These are phyloP conservation scores for Dryas alaskensis DNA, from an alignment of 306 rosid species.

Conservation along the genomic window DNA sequence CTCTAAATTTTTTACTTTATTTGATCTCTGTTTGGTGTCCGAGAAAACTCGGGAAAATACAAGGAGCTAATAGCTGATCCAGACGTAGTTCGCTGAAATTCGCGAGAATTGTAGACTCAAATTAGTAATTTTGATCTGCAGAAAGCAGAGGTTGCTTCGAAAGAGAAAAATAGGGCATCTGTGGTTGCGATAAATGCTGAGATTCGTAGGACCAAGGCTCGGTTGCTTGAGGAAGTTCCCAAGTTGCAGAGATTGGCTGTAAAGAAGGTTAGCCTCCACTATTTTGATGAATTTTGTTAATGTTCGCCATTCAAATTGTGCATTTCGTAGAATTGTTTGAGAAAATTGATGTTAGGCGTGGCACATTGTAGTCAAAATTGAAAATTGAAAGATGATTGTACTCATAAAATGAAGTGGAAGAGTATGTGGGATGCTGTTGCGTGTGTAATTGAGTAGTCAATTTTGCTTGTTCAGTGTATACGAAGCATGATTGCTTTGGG, in stretches of 20 bases:
- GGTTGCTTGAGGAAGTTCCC: conserved; percentile 90
- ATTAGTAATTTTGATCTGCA: conserved; percentile 35
- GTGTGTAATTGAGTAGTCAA: background rate
- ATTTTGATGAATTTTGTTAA: background rate
- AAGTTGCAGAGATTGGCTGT: conserved; percentile 90
- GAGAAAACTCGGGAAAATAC: background rate
- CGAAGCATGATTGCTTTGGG: background rate
- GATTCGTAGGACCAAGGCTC: conserved; percentile 92
- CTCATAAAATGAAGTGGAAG: background rate
- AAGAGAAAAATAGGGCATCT: conserved; percentile 84
- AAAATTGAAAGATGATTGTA: background rate
- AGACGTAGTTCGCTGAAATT: background rate
- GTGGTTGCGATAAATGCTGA: conserved; percentile 93
- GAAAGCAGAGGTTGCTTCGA: conserved; percentile 92
- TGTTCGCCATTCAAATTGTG: background rate
- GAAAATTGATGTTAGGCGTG: background rate
- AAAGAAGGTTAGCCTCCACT: conserved; percentile 56
- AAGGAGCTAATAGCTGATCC: conserved; percentile 12
- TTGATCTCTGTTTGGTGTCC: conserved; percentile 12
- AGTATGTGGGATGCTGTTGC: background rate
- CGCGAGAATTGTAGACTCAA: background rate
- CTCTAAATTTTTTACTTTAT: conserved; percentile 5
- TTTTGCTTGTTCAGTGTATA: background rate
- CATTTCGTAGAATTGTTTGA: background rate
- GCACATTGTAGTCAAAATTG: background rate